Conservation (phyloP, 345 rosid genomes). For the Moringa oleifera region DNA sequence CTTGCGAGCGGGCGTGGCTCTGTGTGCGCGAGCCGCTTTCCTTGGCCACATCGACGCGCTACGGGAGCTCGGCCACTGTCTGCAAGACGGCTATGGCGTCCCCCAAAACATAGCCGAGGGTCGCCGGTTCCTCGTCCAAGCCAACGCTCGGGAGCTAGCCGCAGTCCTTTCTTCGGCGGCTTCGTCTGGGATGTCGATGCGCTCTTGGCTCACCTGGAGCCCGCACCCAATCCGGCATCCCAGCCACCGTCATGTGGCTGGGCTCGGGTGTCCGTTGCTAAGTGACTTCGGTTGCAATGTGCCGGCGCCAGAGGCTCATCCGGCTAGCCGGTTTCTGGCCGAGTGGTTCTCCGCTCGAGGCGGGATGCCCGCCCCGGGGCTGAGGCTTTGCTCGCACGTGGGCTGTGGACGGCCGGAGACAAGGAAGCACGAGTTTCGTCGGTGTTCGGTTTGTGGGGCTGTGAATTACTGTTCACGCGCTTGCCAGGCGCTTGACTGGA, state of each 20-base stretch:
- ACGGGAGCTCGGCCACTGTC: slow-evolving; percentile 97
- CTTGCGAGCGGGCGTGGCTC: slow-evolving; percentile 84
- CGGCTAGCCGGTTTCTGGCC: slow-evolving; percentile 62
- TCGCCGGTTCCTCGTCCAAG: slow-evolving; percentile 86
- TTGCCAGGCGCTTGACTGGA: slow-evolving; percentile 97
- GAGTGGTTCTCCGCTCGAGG: slow-evolving; percentile 64
- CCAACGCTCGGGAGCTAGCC: slow-evolving; percentile 87
- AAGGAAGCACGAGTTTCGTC: slow-evolving; percentile 80
- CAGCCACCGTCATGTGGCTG: slow-evolving; percentile 24
- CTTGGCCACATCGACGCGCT: slow-evolving; percentile 86
- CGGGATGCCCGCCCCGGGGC: slow-evolving; percentile 40
- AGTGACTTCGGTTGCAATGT: slow-evolving; percentile 98
- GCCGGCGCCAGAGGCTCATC: slow-evolving; percentile 86
- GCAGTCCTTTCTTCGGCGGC: slow-evolving; percentile 47
- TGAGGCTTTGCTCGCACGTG: slow-evolving; percentile 73
- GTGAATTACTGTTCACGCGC: slow-evolving; percentile 98
- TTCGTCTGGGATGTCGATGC: slow-evolving; percentile 20
- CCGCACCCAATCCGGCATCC: slow-evolving; percentile 26
- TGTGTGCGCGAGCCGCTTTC: slow-evolving; percentile 91
- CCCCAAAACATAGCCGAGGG: slow-evolving; percentile 78
- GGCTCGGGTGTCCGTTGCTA: slow-evolving; percentile 60
- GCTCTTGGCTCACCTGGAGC: slow-evolving; percentile 54
- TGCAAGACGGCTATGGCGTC: slow-evolving; percentile 97
- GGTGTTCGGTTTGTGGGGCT: slow-evolving; percentile 90
- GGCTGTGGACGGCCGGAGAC: slow-evolving; percentile 95